These are phyloP conservation scores for Aureobasidium sp. DNA, from an alignment of 2,329 filamentous ascomycete species.

Conservation along the genomic window DNA sequence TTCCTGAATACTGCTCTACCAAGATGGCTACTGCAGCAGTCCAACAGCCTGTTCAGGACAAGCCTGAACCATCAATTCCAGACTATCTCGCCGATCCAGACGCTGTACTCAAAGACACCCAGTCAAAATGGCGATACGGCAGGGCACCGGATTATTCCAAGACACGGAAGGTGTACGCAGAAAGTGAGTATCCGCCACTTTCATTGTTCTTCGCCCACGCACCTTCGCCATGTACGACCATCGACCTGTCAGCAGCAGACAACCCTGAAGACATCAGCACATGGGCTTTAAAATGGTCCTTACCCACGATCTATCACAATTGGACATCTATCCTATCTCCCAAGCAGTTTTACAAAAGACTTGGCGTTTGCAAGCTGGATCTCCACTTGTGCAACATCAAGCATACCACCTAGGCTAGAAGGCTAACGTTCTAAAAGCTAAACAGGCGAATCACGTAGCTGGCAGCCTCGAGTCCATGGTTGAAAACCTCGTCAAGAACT, in stretches of 20 bases:
- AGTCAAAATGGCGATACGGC: slow-evolving; percentile 52
- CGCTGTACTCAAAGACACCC: slow-evolving; percentile 46
- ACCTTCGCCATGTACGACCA: neutral
- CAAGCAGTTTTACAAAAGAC: neutral
- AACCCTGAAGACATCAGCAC: neutral
- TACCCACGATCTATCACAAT: neutral
- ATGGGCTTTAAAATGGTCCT: too few species aligned
- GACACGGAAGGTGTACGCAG: slow-evolving; percentile 49
- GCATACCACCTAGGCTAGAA: neutral
- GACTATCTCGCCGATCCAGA: slow-evolving; percentile 53
- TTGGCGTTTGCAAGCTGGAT: neutral
- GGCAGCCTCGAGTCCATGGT: slow-evolving; percentile 52
- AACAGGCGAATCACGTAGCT: slow-evolving; percentile 45
- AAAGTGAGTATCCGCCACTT: slow-evolving; percentile 39
- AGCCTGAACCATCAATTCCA: slow-evolving; percentile 35
- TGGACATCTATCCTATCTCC: neutral
- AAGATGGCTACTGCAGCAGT: slow-evolving; percentile 23
- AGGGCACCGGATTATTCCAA: slow-evolving; percentile 55
- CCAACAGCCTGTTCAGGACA: slow-evolving; percentile 15
- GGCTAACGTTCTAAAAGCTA: slow-evolving; percentile 37
- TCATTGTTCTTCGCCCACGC: neutral
- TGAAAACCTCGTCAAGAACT: slow-evolving; percentile 64
- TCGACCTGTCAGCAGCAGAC: neutral
- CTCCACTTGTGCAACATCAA: neutral
- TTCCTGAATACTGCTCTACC: neutral